Evolutionary conservation across 169 alveolate genomes (phyloP), one percentile per base, ranked within the genome.

Genomic region (Perkinsus marinus): DNA sequence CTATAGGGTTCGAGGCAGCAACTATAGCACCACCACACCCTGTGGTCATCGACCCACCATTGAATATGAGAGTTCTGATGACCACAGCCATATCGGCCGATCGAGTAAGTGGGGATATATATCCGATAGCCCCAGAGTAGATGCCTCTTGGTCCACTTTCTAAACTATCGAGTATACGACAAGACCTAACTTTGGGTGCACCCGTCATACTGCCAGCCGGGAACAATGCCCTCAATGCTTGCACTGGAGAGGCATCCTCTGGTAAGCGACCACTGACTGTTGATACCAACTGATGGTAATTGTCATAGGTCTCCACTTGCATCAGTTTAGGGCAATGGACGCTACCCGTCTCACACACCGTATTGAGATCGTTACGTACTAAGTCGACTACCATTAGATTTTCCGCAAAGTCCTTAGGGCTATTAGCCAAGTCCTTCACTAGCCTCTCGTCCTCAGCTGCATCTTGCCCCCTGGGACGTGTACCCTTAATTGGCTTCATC

Each of bases 161-260:
- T 17, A 93, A 90, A 43, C 96, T 94, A 94, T 92, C 93, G 37
- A 94, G 43, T 37, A 94, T 90, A 7, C 93, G 89, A 92, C 93
- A 92, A 0, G 95, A 90, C 43, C 94, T 90, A 39, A 39, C 43
- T 43, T 94, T 93, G 38, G 96, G 96, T 16, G 96, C 93, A 3
- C 96, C 96, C 16, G 95, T 94, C 96, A 94, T 92, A 43, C 95
- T 92, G 0, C 95, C 96, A 7, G 95, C 96, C 13, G 96, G 95
- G 91, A 94, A 94, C 17, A 93, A 89, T 34, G 94, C 93, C 7
- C 91, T 43, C 34, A 94, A 91, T 17, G 95, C 94, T 79, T 93
- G 94, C 0, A 93, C 39, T 37, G 92, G 90, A 89, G 89, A 57
- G 34, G 79, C 79, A 16, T 57, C 26, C 34, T 57, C 79, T 2